A percentile compares a stretch with the other conserved stretches of the same genome.
These are phyloP conservation scores for Saturnispora diversa DNA, from an alignment of 805 yeast species.

Conservation along the genomic window DNA sequence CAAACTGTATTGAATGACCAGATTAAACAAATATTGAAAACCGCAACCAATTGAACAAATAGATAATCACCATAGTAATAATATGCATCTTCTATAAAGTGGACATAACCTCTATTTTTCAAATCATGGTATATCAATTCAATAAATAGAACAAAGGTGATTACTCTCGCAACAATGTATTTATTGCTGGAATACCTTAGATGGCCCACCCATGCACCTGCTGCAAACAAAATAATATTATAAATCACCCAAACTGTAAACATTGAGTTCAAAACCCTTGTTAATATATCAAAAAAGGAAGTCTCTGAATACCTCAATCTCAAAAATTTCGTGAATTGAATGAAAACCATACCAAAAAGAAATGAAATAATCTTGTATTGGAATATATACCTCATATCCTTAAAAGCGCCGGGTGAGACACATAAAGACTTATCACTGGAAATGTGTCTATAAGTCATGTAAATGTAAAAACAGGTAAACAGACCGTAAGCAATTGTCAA, in stretches of 20 bases:
- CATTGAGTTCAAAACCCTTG: slow-evolving; percentile 20
- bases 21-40: background rate
- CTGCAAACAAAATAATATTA: slow-evolving; percentile 24
- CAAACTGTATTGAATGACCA: background rate
- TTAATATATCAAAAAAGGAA: slow-evolving; percentile 18
- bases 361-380: slow-evolving; percentile 24
- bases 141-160: background rate
- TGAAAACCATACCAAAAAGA: slow-evolving; percentile 15
- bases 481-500: slow-evolving; percentile 18
- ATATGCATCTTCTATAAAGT: background rate
- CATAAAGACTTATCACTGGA: slow-evolving; percentile 18
- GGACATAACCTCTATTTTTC: background rate
- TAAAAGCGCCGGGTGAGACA: slow-evolving; percentile 14
- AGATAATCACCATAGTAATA: background rate
- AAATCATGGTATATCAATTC: background rate
- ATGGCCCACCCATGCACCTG: slow-evolving; percentile 20
- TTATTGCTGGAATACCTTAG: slow-evolving; percentile 2
- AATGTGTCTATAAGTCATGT: slow-evolving; percentile 13
- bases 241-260: slow-evolving; percentile 28
- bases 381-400: slow-evolving; percentile 17
- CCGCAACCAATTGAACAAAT: background rate
- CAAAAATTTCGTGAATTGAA: slow-evolving; percentile 17
- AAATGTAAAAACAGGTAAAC: slow-evolving; percentile 14
- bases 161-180: background rate
- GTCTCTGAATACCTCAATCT: slow-evolving; percentile 22